phyloP scores from a whole-genome alignment of 2,329 filamentous ascomycete genomes.

The Xylaria sp. region DNA sequence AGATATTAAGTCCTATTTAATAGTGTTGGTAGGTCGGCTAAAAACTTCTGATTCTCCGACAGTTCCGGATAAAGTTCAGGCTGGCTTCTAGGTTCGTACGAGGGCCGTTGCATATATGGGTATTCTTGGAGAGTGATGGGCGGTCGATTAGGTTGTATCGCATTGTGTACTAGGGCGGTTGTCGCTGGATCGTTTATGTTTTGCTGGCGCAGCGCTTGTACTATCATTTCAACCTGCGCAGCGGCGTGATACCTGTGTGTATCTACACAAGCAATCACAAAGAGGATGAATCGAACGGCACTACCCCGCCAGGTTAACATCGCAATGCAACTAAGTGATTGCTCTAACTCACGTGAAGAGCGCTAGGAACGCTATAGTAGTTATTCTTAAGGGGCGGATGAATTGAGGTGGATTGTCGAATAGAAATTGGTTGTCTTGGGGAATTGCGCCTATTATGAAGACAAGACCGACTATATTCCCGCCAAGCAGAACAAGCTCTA shows the following conservation, averaged over 20 bases:
- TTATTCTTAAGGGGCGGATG: neutral
- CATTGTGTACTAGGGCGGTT: conserved; percentile 17
- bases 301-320: conserved; percentile 18
- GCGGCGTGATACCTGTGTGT: conserved; percentile 27
- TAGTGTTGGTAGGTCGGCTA: conserved; percentile 10
- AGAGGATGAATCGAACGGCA: conserved; percentile 26
- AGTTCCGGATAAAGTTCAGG: conserved; percentile 20
- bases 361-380: conserved; percentile 3
- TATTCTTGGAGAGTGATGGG: neutral
- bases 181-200: conserved; percentile 20
- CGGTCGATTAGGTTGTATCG: conserved; percentile 9
- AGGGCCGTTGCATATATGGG: neutral
- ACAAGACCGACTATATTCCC: conserved; percentile 28
- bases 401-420: neutral
- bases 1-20: conserved; percentile 10
- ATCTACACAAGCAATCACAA: conserved; percentile 28
- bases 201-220: conserved; percentile 26
- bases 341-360: conserved; percentile 23
- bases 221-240: conserved; percentile 25
- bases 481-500: conserved; percentile 24
- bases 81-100: neutral
- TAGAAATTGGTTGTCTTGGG: neutral
- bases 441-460: conserved; percentile 9
- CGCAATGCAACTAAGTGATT: neutral
- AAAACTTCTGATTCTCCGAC: conserved; percentile 31